phyloP scores from a whole-genome alignment of 2,329 filamentous ascomycete genomes.

The Ophiostoma sp. region DNA sequence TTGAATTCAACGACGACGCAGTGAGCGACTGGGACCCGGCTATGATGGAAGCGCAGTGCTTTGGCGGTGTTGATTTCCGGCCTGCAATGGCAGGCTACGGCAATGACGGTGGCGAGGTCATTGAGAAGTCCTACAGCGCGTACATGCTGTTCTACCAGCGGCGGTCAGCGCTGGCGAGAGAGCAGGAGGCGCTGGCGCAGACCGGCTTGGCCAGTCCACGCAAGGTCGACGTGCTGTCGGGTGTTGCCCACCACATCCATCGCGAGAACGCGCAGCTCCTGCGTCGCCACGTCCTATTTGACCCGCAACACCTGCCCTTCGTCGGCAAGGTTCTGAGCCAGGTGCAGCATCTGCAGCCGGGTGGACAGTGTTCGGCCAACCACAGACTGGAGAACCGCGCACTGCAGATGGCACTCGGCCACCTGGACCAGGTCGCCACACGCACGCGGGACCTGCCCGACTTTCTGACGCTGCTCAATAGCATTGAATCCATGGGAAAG shows the following conservation, averaged over 20 bases:
- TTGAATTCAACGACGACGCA: constrained; percentile 90
- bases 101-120: constrained; percentile 43
- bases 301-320: constrained; percentile 64
- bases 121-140: constrained; percentile 73
- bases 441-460: constrained; percentile 64
- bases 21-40: constrained; percentile 70
- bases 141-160: constrained; percentile 99
- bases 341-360: constrained; percentile 43
- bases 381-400: constrained; percentile 45
- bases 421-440: constrained; percentile 70
- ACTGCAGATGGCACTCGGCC: constrained; percentile 53
- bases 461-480: constrained; percentile 45
- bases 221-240: constrained; percentile 42
- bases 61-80: constrained; percentile 63
- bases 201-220: constrained; percentile 30
- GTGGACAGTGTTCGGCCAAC: constrained; percentile 43
- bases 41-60: constrained; percentile 70
- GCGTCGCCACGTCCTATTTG: constrained; percentile 72
- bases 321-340: constrained; percentile 57
- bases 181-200: constrained; percentile 43
- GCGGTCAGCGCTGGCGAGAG: constrained; percentile 55
- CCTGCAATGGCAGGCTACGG: constrained; percentile 29
- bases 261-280: constrained; percentile 68
- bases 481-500: constrained; percentile 44
- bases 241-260: constrained; percentile 55